Percentiles rank a stretch among this genome's conserved stretches.
These are phyloP conservation scores for Jatropha podagrica DNA, from an alignment of 441 rosid species.

Conservation along the genomic window DNA sequence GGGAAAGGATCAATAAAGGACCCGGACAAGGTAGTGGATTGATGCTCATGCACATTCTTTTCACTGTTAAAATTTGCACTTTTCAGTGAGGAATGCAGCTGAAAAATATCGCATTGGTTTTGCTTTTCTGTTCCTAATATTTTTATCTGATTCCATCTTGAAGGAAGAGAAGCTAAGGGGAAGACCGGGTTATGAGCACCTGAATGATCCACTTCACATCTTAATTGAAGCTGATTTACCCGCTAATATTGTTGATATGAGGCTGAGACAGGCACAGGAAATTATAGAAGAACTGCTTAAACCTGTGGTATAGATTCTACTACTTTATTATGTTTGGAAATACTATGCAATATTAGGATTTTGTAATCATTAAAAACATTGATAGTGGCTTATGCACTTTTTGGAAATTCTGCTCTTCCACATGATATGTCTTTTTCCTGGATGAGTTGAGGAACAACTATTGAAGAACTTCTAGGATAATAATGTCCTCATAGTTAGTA, in stretches of 20 bases:
- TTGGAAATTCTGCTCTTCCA: background rate
- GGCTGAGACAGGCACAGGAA: conserved; percentile 93
- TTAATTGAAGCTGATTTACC: conserved; percentile 94
- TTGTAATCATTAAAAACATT: background rate
- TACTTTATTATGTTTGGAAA: background rate
- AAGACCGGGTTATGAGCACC: conserved; percentile 94
- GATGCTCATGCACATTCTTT: background rate
- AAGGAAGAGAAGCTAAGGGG: conserved; percentile 96
- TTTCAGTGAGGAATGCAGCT: background rate
- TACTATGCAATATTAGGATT: conserved; percentile 11
- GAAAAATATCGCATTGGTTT: too few relatives aligned
- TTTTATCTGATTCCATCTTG: conserved; percentile 20
- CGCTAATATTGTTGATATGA: conserved; percentile 73
- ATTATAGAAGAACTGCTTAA: conserved; percentile 94
- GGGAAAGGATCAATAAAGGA: conserved; percentile 97
- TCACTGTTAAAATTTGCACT: background rate
- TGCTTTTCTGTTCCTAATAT: conserved; percentile 22
- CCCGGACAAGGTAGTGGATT: conserved; percentile 69
- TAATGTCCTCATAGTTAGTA: background rate
- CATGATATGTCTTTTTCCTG: background rate
- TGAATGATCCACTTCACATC: conserved; percentile 92
- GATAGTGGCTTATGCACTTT: background rate
- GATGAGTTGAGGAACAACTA: background rate
- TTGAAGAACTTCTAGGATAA: background rate
- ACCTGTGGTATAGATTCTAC: conserved; percentile 66